Percentiles rank a stretch among this genome's conserved stretches.
Conservation (phyloP, 345 rosid genomes). For the Salix viminalis region DNA sequence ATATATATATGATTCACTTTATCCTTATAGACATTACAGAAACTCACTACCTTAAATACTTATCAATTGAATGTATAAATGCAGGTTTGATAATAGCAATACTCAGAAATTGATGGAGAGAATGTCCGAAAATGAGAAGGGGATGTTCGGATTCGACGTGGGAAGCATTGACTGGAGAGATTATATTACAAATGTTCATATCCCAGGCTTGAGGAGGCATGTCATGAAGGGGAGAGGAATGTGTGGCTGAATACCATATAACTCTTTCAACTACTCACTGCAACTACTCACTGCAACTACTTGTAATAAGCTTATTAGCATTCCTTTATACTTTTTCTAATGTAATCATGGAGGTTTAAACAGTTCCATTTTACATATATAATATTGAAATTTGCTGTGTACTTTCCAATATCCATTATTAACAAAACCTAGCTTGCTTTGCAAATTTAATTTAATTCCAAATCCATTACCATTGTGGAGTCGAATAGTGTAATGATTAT, state of each 20-base stretch:
- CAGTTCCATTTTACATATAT: no score
- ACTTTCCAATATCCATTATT: no score
- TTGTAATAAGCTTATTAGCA: neutral
- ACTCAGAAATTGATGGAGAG: slow-evolving; percentile 61
- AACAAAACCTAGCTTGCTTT: no score
- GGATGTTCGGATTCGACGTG: slow-evolving; percentile 53
- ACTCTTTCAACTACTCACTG: neutral
- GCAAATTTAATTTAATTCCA: no score
- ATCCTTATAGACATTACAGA: neutral
- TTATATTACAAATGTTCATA: slow-evolving; percentile 27
- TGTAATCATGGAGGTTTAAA: neutral
- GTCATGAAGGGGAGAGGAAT: slow-evolving; percentile 26
- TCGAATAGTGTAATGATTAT: no score
- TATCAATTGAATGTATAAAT: neutral
- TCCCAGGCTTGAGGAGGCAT: slow-evolving; percentile 29
- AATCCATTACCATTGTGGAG: no score
- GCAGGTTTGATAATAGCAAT: slow-evolving; percentile 85
- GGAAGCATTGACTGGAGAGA: slow-evolving; percentile 27
- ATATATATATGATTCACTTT: neutral
- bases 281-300: neutral
- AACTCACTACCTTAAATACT: no score
- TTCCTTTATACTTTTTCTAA: neutral
- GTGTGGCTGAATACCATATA: neutral
- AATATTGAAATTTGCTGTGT: neutral
- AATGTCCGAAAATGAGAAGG: slow-evolving; percentile 76